A percentile compares a stretch with the other conserved stretches of the same genome.
phyloP scores from a whole-genome alignment of 805 yeast species.

The Candida dendrica region DNA sequence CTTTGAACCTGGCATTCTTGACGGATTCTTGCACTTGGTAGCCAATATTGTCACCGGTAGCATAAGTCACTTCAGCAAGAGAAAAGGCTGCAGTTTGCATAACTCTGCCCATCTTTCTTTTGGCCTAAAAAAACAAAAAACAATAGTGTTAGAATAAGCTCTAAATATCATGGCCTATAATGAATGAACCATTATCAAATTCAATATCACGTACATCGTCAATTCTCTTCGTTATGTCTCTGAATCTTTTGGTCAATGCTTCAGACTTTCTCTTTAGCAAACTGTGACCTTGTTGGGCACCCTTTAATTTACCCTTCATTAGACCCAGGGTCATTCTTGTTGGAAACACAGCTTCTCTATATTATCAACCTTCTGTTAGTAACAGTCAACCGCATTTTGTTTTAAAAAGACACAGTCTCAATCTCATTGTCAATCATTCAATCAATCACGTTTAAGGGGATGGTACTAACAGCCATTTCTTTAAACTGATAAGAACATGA shows the following conservation, averaged over 20 bases:
- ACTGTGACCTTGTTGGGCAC: constrained; percentile 95
- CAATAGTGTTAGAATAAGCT: too few species aligned
- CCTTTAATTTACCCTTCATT: constrained; percentile 93
- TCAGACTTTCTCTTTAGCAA: constrained; percentile 91
- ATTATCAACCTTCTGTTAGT: background rate
- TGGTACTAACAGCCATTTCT: too few species aligned
- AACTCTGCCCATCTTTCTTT: constrained; percentile 94
- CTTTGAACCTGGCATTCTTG: constrained; percentile 83
- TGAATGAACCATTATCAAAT: too few species aligned
- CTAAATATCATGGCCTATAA: too few species aligned
- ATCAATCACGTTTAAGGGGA: background rate
- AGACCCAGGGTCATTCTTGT: constrained; percentile 94
- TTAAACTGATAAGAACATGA: background rate
- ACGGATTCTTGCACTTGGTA: constrained; percentile 95
- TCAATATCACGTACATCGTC: constrained; percentile 50
- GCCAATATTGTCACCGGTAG: constrained; percentile 93
- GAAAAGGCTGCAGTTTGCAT: constrained; percentile 99
- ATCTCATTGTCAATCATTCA: background rate
- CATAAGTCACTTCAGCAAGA: constrained; percentile 93
- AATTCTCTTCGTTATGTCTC: constrained; percentile 90
- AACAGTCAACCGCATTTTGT: too few species aligned
- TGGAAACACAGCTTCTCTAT: constrained; percentile 92
- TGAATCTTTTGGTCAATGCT: constrained; percentile 91
- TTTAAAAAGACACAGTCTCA: background rate
- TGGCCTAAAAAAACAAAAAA: constrained; percentile 35